Evolutionary conservation across 2,329 filamentous ascomycete genomes (phyloP), one percentile per base, ranked within the genome.

Genomic region (Drechslerella dactyloides): DNA sequence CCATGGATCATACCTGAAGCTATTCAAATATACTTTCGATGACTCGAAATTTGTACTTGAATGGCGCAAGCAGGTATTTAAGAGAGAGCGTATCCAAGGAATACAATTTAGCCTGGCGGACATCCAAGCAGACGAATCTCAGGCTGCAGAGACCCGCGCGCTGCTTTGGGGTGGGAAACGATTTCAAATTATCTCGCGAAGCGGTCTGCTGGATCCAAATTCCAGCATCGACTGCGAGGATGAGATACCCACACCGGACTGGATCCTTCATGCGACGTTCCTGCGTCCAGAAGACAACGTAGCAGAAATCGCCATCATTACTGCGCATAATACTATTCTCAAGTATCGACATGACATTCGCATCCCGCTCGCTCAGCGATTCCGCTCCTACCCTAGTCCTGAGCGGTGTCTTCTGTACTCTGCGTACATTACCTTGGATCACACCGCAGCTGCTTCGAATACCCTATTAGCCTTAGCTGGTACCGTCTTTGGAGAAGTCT

Each of bases 401-500:
- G 77, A 93, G 6, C 85, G 90, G 48, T 93, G 92, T 1, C 92
- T 96, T 61, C 83, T 99, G 6, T 99, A 96, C 79, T 90, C 91
- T 15, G 93, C 92, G 3, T 86, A 90, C 76, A 79, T 96, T 17
- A 80, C 83, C 15, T 10, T 51, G 23, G 33, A 65, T 17, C 42
- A 8, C 6, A 56, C 48, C 6, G 10, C 10, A 8, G 15, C 51
- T 4, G 21, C 1, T 7, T 6, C 17, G 2, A 40, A 56, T 10
- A 46, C n/a, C 11, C 17, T 72, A 7, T 37, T 72, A 11, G 68
- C 50, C 27, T 46, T 91, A 5, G 90, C 90, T 1, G 94, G 94
- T 0, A 97, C 94, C 0, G 92, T 93, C 0, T 97, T 97, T 80
- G 94, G 94, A 1, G 93, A 97, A 79, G 90, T 99, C 35, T 83